A percentile compares a stretch with the other conserved stretches of the same genome.
Evolutionary conservation across 192 early-diverging fungal genomes (phyloP).

Genomic region (Umbelopsis isabellina): DNA sequence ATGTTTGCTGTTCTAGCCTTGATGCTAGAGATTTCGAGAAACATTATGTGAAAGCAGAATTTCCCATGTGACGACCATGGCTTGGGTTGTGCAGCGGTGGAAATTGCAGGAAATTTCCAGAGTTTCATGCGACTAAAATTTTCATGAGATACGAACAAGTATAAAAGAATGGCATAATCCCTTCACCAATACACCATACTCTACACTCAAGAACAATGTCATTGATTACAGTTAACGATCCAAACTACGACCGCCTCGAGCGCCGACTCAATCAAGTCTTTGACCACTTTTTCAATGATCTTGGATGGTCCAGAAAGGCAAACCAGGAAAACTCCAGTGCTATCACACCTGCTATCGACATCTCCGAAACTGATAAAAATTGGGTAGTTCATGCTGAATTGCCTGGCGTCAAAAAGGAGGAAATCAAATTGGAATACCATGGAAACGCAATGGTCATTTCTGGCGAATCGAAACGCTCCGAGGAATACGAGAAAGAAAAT

Average conservation of each 20-base stretch:
- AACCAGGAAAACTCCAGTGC: not conserved
- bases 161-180: not conserved
- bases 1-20: too few species aligned
- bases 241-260: constrained; percentile 34
- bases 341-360: constrained; percentile 40
- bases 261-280: constrained; percentile 33
- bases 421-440: constrained; percentile 52
- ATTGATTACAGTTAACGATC: not conserved
- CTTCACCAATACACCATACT: not conserved
- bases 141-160: not conserved
- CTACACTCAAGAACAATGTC: not conserved
- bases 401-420: constrained; percentile 59
- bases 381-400: constrained; percentile 54
- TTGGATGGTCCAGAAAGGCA: constrained; percentile 2
- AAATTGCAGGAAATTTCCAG: too few species aligned
- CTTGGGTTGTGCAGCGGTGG: too few species aligned
- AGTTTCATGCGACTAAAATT: too few species aligned
- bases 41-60: too few species aligned
- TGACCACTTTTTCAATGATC: constrained; percentile 31
- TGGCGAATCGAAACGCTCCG: constrained; percentile 41
- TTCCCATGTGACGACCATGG: too few species aligned
- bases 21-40: too few species aligned
- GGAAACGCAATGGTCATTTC: constrained; percentile 51
- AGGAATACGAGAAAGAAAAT: constrained; percentile 41
- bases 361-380: constrained; percentile 53